Conservation (phyloP, 148 eudicot species). For the Polygonum maritimum region DNA sequence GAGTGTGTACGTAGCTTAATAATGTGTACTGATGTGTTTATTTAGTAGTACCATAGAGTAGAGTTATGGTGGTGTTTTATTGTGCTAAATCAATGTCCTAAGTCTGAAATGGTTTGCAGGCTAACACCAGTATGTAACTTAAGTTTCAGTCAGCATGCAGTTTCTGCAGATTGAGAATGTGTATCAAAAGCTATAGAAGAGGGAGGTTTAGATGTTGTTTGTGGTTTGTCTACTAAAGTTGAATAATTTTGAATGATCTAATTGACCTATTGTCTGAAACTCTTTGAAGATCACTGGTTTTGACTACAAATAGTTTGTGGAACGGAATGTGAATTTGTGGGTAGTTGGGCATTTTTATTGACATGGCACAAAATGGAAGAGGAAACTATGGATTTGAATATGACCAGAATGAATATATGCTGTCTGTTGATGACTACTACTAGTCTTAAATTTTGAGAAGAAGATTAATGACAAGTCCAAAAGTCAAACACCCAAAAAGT, state of each 20-base stretch:
- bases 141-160: neutral
- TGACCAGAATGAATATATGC: neutral
- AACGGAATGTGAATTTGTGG: neutral
- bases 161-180: neutral
- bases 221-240: neutral
- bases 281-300: neutral
- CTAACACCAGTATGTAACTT: neutral
- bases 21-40: neutral
- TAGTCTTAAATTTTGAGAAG: neutral
- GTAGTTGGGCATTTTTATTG: neutral
- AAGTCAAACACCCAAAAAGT: neutral
- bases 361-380: neutral
- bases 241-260: neutral
- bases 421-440: neutral
- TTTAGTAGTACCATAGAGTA: neutral
- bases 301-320: neutral
- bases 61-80: neutral
- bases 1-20: neutral
- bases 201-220: neutral
- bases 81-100: neutral
- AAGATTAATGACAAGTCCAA: neutral
- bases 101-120: neutral
- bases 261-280: neutral
- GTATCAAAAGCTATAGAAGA: slow-evolving; percentile 2
- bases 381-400: neutral